Base-by-base conservation (phyloP, 495 filamentous ascomycete species). In the Penicillium egyptiacum region DNA sequence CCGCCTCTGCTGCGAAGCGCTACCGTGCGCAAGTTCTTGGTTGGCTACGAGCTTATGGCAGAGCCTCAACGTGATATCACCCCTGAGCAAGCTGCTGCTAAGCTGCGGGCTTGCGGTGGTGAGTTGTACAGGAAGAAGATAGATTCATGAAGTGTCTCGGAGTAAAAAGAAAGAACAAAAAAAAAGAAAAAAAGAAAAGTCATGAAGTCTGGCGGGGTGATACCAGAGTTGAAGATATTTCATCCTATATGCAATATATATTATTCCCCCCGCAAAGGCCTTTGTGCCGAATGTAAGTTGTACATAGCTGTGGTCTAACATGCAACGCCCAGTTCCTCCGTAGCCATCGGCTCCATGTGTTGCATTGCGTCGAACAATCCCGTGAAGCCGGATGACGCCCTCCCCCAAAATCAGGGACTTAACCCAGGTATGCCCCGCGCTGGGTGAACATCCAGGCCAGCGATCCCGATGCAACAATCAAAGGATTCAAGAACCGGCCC, bases 21-120 rank as follows among this genome's bases (percentile, higher is more conserved):
- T 11, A 93, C 90, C 5, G 95, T 98, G 31, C 85, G 88, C 55
- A 98, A 98, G 78, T 98, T 98, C 75, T 66, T 96, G 40, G 94
- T 98, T 26, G 94, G 94, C 50, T 86, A 75, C 66, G 81, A 98
- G 73, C 74, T 98, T 78, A 84, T 98, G 85, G 94, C 89, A 2
- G 94, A 98, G 73, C 94, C 94, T 25, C 94, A 98, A 71, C 83
- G 94, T 47, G 94, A 98, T 70, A 98, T 98, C 65, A 98, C 95
- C 2, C 92, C 94, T 0, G 94, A 98, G 71, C 94, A 98, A 70
- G 94, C 95, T 12, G 90, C 94, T 26, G 86, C 84, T 28, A 83
- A 83, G 37, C 71, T 98, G 49, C 80, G 91, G 57, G 79, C 79
- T 50, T 84, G 89, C 48, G 90, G 87, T 0, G 92, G 92, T 6